Conservation (phyloP, 306 rosid genomes). For the Cicer arietinum region DNA sequence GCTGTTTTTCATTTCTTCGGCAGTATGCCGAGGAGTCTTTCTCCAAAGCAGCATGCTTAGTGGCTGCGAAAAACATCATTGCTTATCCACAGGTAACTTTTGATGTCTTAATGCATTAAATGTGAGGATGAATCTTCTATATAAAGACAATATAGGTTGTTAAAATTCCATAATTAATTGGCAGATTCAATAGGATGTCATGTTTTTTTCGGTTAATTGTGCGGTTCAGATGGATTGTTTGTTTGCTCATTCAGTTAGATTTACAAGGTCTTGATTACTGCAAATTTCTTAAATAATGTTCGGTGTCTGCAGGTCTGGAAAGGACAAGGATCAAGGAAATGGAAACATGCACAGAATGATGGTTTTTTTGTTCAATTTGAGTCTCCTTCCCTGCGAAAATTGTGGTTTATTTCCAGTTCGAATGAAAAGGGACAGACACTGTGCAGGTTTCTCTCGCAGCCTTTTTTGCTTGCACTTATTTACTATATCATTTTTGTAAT, state of each 20-base stretch:
- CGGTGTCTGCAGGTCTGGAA: constrained; percentile 83
- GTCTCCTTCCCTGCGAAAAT: constrained; percentile 72
- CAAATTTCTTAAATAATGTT: constrained; percentile 27
- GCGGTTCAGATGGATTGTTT: constrained; percentile 9
- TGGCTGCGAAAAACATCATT: constrained; percentile 81
- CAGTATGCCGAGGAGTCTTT: constrained; percentile 96
- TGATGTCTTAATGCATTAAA: constrained; percentile 35
- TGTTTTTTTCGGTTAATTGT: not conserved
- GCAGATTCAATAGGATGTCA: constrained; percentile 8
- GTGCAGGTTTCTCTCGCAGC: constrained; percentile 76
- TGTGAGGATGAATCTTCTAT: constrained; percentile 5
- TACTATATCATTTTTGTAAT: constrained; percentile 18
- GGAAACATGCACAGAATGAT: constrained; percentile 91
- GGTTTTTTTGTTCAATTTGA: constrained; percentile 96
- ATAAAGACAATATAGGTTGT: constrained; percentile 11
- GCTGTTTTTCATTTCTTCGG: constrained; percentile 81
- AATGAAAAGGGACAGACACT: constrained; percentile 80
- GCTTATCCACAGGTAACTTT: constrained; percentile 92
- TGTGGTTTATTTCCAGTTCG: constrained; percentile 89
- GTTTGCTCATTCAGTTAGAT: constrained; percentile 33
- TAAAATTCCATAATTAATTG: constrained; percentile 24
- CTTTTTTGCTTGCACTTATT: constrained; percentile 24
- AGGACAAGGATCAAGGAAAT: constrained; percentile 95
- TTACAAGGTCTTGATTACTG: not conserved
- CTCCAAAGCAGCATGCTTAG: constrained; percentile 89